Percentiles rank a stretch among this genome's conserved stretches.
Conservation (phyloP, 352 stramenopile species). For the Phytophthora crassamura region DNA sequence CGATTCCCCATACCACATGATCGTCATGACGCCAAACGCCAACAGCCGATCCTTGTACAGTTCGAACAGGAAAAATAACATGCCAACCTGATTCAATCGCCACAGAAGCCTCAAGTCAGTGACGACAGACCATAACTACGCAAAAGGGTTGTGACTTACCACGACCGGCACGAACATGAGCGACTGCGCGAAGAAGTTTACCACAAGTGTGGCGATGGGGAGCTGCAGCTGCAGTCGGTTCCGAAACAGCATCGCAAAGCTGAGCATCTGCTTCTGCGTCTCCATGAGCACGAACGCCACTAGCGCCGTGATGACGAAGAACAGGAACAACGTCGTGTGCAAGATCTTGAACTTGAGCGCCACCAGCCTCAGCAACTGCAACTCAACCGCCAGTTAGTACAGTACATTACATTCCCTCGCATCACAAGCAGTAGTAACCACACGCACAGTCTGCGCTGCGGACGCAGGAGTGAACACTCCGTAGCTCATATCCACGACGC, state of each 20-base stretch:
- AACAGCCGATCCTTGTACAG: slow-evolving; percentile 94
- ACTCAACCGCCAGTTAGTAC: slow-evolving; percentile 9
- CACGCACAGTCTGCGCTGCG: slow-evolving; percentile 41
- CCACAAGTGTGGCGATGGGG: slow-evolving; percentile 77
- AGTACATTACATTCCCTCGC: not conserved
- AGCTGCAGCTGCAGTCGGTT: slow-evolving; percentile 76
- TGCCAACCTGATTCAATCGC: slow-evolving; percentile 73
- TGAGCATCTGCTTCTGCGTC: slow-evolving; percentile 93
- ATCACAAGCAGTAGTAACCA: not conserved
- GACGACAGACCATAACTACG: not conserved
- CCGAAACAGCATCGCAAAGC: slow-evolving; percentile 93
- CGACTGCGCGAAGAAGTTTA: slow-evolving; percentile 92
- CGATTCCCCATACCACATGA: slow-evolving; percentile 91
- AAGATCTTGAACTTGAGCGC: slow-evolving; percentile 91
- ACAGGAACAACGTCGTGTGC: slow-evolving; percentile 93
- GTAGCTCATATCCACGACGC: slow-evolving; percentile 77
- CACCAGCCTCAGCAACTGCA: slow-evolving; percentile 42
- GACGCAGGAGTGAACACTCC: slow-evolving; percentile 57
- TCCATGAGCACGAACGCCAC: slow-evolving; percentile 94
- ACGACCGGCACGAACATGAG: slow-evolving; percentile 95
- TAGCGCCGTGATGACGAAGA: slow-evolving; percentile 94
- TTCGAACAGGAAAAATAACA: slow-evolving; percentile 97
- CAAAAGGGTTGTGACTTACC: slow-evolving; percentile 36
- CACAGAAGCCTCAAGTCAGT: not conserved
- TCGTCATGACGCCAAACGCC: slow-evolving; percentile 88